These are phyloP conservation scores for Tephrocybe rancida DNA, from an alignment of 768 basidiomycete genomes.

Conservation along the genomic window DNA sequence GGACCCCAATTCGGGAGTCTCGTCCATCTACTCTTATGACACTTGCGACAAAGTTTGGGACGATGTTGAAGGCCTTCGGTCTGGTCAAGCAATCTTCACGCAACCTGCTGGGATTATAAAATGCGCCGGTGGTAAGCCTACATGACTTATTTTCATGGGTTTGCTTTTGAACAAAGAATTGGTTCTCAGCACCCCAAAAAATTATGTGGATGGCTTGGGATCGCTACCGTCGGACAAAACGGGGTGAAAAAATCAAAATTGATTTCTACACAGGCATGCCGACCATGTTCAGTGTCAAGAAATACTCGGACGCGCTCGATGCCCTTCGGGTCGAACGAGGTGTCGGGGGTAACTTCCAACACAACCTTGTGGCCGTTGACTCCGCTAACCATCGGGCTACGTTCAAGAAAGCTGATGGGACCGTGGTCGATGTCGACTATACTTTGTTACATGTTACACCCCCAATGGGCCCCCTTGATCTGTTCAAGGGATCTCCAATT, in stretches of 20 bases:
- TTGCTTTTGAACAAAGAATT: constrained; percentile 1
- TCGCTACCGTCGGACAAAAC: constrained; percentile 62
- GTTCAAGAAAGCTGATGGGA: constrained; percentile 79
- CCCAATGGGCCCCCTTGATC: constrained; percentile 88
- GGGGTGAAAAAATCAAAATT: constrained; percentile 57
- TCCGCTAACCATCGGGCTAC: constrained; percentile 72
- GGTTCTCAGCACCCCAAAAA: constrained; percentile 76
- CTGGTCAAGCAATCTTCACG: constrained; percentile 90
- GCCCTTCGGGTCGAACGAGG: constrained; percentile 76
- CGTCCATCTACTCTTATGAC: constrained; percentile 90
- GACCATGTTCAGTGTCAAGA: constrained; percentile 95
- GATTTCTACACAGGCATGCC: constrained; percentile 93
- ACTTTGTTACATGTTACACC: constrained; percentile 85
- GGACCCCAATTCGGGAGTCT: constrained; percentile 80
- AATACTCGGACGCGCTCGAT: constrained; percentile 90
- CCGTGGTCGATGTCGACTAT: constrained; percentile 73
- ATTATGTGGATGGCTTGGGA: constrained; percentile 99
- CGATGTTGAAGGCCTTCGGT: constrained; percentile 74
- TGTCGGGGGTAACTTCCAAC: constrained; percentile 78
- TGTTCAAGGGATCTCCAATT: constrained; percentile 76
- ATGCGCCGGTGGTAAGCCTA: constrained; percentile 77
- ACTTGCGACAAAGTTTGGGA: constrained; percentile 89
- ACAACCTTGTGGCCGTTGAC: constrained; percentile 82
- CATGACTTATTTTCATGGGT: neutral
- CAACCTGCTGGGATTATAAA: constrained; percentile 93